Percentiles rank a stretch among this genome's conserved stretches.
phyloP scores from a whole-genome alignment of 1,284 basidiomycete genomes.

The Leccinum subrobustum region DNA sequence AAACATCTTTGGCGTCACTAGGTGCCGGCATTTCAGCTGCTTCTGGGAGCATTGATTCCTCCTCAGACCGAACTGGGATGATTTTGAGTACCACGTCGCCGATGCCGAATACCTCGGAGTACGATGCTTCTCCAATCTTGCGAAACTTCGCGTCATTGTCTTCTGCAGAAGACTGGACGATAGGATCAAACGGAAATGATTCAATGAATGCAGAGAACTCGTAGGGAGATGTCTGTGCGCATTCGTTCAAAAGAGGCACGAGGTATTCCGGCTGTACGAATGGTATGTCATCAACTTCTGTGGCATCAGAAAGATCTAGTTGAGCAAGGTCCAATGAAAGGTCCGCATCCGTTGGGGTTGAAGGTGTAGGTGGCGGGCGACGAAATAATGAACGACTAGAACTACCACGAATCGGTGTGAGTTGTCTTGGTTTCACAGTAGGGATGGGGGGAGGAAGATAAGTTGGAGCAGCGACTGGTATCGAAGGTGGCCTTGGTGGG shows the following conservation, averaged over 20 bases:
- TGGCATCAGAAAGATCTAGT: slow-evolving; percentile 39
- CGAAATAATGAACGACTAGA: slow-evolving; percentile 40
- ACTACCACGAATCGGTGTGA: slow-evolving; percentile 64
- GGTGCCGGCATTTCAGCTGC: slow-evolving; percentile 59
- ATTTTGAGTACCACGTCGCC: slow-evolving; percentile 86
- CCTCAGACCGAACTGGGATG: slow-evolving; percentile 60
- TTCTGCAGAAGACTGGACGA: slow-evolving; percentile 40
- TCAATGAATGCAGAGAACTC: slow-evolving; percentile 81
- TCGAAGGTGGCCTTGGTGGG: slow-evolving; percentile 7
- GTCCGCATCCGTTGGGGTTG: slow-evolving; percentile 48
- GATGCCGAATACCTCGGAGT: slow-evolving; percentile 95
- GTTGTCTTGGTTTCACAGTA: slow-evolving; percentile 45
- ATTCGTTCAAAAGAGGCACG: slow-evolving; percentile 61
- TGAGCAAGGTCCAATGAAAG: slow-evolving; percentile 56
- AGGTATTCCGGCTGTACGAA: slow-evolving; percentile 48
- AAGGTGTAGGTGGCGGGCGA: slow-evolving; percentile 44
- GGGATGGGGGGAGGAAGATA: slow-evolving; percentile 27
- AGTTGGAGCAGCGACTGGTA: slow-evolving; percentile 9
- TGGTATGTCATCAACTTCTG: slow-evolving; percentile 13
- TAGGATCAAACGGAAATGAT: slow-evolving; percentile 69
- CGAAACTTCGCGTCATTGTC: slow-evolving; percentile 43
- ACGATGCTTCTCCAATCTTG: slow-evolving; percentile 96
- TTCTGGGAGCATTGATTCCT: slow-evolving; percentile 14
- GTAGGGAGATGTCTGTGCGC: slow-evolving; percentile 60
- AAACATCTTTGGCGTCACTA: slow-evolving; percentile 72